These are phyloP conservation scores for Chlorophyllum brunneum DNA, from an alignment of 768 basidiomycete genomes.

Conservation along the genomic window DNA sequence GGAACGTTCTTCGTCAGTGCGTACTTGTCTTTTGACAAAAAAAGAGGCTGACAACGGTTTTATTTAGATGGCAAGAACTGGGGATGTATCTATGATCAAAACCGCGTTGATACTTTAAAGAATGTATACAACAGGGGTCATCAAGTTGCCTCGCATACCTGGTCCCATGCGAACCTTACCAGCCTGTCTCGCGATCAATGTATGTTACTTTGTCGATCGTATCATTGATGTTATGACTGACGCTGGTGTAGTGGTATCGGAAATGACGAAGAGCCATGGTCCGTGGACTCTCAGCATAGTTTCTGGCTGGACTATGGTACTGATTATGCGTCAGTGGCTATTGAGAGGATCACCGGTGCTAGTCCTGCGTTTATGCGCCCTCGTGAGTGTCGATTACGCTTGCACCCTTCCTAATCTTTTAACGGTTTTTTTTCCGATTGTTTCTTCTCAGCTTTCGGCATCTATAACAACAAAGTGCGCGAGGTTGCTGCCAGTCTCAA, in stretches of 20 bases:
- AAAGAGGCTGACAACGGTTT: neutral
- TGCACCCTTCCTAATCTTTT: neutral
- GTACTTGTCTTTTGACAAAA: constrained; percentile 6
- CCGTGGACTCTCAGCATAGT: neutral
- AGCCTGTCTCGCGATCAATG: constrained; percentile 28
- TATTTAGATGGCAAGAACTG: constrained; percentile 32
- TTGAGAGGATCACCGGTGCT: constrained; percentile 32
- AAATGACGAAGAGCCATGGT: constrained; percentile 32
- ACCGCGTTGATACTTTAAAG: constrained; percentile 23
- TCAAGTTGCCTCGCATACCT: constrained; percentile 46
- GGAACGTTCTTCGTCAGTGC: constrained; percentile 41
- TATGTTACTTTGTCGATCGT: constrained; percentile 11
- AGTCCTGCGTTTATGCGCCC: constrained; percentile 36
- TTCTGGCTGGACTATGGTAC: neutral
- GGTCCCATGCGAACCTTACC: constrained; percentile 37
- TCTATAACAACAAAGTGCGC: constrained; percentile 12
- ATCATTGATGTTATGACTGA: neutral
- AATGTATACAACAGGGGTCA: constrained; percentile 39
- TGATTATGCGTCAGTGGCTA: constrained; percentile 27
- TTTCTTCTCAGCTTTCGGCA: constrained; percentile 12
- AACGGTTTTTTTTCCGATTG: too few species aligned
- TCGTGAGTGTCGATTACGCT: constrained; percentile 24
- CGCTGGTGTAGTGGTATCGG: constrained; percentile 23
- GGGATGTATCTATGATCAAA: constrained; percentile 34
- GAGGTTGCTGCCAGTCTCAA: constrained; percentile 10